These are phyloP conservation scores for Scheffersomyces segobiensis DNA, from an alignment of 1,139 yeast species.

Conservation along the genomic window DNA sequence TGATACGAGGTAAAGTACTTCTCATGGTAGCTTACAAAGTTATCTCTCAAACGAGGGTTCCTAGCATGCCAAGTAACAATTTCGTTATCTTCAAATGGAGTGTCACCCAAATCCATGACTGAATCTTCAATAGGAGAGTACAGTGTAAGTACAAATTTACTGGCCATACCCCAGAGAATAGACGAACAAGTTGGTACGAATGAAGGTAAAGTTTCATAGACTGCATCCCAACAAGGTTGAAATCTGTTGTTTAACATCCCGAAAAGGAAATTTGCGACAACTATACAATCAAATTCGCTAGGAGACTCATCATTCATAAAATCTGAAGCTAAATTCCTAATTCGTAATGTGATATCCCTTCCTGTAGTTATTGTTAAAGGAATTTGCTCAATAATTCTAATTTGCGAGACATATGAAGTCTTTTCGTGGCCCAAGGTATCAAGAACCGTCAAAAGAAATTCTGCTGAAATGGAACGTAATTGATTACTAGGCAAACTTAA, in stretches of 20 bases:
- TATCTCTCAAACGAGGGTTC: constrained; percentile 29
- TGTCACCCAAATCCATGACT: constrained; percentile 23
- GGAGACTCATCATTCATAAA: constrained; percentile 44
- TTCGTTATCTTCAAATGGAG: constrained; percentile 17
- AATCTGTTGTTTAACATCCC: constrained; percentile 77
- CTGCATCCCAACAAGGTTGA: constrained; percentile 84
- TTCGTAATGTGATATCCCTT: constrained; percentile 72
- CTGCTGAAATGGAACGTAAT: constrained; percentile 48
- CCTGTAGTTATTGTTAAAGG: constrained; percentile 71
- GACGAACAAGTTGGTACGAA: constrained; percentile 45
- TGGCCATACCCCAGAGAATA: constrained; percentile 58
- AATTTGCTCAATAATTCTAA: constrained; percentile 66
- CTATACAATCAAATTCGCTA: constrained; percentile 29
- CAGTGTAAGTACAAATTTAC: constrained; percentile 25
- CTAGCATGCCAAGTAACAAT: constrained; percentile 33
- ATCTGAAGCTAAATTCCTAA: constrained; percentile 58
- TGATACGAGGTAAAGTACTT: constrained; percentile 23
- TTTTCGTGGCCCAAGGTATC: constrained; percentile 24
- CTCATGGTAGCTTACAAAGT: constrained; percentile 22
- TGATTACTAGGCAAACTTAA: constrained; percentile 47
- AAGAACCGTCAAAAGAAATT: constrained; percentile 34
- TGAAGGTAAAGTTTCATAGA: constrained; percentile 57
- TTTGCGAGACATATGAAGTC: constrained; percentile 38
- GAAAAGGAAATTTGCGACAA: constrained; percentile 59
- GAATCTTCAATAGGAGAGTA: background rate